phyloP scores from a whole-genome alignment of 2,329 filamentous ascomycete genomes.

The Metarhizium guizhouense region DNA sequence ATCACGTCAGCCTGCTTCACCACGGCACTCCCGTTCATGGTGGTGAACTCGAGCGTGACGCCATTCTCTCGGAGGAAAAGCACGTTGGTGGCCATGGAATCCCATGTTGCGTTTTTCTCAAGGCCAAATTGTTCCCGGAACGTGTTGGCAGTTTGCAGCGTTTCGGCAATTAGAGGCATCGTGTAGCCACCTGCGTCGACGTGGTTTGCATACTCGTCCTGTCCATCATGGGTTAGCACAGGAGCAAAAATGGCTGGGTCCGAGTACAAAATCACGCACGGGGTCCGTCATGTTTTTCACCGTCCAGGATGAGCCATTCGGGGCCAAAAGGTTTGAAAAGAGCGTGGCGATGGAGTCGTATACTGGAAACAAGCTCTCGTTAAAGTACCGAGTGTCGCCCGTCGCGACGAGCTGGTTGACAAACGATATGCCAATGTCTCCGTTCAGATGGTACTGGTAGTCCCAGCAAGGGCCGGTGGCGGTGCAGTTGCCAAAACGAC shows the following conservation, averaged over 20 bases:
- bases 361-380: slow-evolving; percentile 44
- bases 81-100: slow-evolving; percentile 12
- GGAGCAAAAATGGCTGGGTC: not conserved
- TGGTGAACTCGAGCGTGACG: slow-evolving; percentile 55
- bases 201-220: slow-evolving; percentile 59
- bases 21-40: slow-evolving; percentile 55
- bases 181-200: slow-evolving; percentile 63
- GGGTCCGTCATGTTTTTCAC: slow-evolving; percentile 51
- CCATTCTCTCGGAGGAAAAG: slow-evolving; percentile 12
- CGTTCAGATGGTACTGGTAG: slow-evolving; percentile 63
- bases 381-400: slow-evolving; percentile 13
- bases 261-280: slow-evolving; percentile 21
- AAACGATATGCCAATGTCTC: slow-evolving; percentile 49
- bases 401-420: slow-evolving; percentile 16
- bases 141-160: slow-evolving; percentile 46
- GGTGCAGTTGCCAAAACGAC: slow-evolving; percentile 56
- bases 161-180: slow-evolving; percentile 48
- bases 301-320: slow-evolving; percentile 44
- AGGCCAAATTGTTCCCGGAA: slow-evolving; percentile 48
- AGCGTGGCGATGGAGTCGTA: slow-evolving; percentile 55
- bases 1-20: slow-evolving; percentile 66
- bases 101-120: slow-evolving; percentile 37
- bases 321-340: slow-evolving; percentile 49
- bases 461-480: slow-evolving; percentile 54
- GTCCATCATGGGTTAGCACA: not conserved